A percentile compares a stretch with the other conserved stretches of the same genome.
Evolutionary conservation across 176 grass and related monocot species (phyloP).

Genomic region (Ensete ventricosum): DNA sequence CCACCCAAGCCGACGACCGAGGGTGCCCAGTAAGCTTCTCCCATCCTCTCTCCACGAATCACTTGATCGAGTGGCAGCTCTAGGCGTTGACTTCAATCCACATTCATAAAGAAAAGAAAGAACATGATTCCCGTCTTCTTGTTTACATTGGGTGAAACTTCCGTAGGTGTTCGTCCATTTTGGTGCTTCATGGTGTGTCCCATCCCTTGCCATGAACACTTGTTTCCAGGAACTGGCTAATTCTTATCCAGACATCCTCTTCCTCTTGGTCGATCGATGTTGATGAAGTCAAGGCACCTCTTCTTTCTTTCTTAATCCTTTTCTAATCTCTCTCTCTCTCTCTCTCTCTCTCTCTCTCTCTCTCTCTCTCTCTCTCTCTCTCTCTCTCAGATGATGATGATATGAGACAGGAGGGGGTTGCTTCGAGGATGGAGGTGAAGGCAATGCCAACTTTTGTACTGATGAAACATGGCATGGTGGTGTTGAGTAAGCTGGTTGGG

Average conservation of each 20-base stretch:
- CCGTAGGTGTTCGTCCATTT: constrained; percentile 74
- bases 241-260: constrained; percentile 43
- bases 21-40: constrained; percentile 42
- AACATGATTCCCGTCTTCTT: background rate
- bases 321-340: too few species aligned
- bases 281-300: constrained; percentile 63
- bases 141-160: background rate
- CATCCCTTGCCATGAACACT: constrained; percentile 90
- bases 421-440: constrained; percentile 72
- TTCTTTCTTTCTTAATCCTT: too few species aligned
- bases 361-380: too few species aligned
- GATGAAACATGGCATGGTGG: constrained; percentile 45
- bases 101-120: too few species aligned
- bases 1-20: constrained; percentile 42
- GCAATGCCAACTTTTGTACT: constrained; percentile 94
- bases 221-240: constrained; percentile 79
- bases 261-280: constrained; percentile 91
- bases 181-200: constrained; percentile 86
- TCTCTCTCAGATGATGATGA: too few species aligned
- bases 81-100: too few species aligned
- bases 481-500: constrained; percentile 54
- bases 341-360: too few species aligned
- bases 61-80: too few species aligned
- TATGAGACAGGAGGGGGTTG: constrained; percentile 52
- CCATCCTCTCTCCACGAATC: too few species aligned